Percentiles rank a stretch among this genome's conserved stretches.
phyloP scores from a whole-genome alignment of 2,329 filamentous ascomycete species.

The Verruconis gallopava region DNA sequence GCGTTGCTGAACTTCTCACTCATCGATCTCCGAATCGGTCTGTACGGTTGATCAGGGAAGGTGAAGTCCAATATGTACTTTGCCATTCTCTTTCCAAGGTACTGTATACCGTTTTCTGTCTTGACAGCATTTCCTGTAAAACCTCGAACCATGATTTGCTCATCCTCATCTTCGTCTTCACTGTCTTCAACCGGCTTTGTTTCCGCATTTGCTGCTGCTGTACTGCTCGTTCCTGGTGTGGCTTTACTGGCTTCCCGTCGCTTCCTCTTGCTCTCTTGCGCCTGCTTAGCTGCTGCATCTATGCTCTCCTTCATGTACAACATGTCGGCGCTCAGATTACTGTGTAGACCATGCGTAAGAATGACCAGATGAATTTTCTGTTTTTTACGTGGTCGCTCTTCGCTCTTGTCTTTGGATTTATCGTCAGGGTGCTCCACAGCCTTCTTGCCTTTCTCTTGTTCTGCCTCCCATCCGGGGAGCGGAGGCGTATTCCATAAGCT shows the following conservation, averaged over 20 bases:
- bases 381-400: slow-evolving; percentile 34
- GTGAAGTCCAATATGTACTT: slow-evolving; percentile 83
- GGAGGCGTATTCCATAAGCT: slow-evolving; percentile 86
- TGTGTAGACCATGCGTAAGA: slow-evolving; percentile 87
- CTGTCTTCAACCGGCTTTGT: slow-evolving; percentile 20
- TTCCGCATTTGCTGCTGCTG: slow-evolving; percentile 27
- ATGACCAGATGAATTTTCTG: slow-evolving; percentile 85
- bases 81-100: slow-evolving; percentile 84
- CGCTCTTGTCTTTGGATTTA: slow-evolving; percentile 12
- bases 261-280: slow-evolving; percentile 53
- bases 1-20: slow-evolving; percentile 34
- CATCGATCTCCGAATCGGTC: slow-evolving; percentile 50
- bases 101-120: slow-evolving; percentile 93
- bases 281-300: slow-evolving; percentile 65
- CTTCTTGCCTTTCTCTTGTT: slow-evolving; percentile 17
- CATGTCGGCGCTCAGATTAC: slow-evolving; percentile 94
- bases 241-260: slow-evolving; percentile 27
- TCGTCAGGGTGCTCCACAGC: slow-evolving; percentile 11
- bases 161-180: slow-evolving; percentile 55
- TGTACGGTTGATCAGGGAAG: slow-evolving; percentile 83
- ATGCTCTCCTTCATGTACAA: slow-evolving; percentile 95
- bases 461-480: slow-evolving; percentile 49
- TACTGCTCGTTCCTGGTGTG: slow-evolving; percentile 29
- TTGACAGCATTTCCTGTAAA: slow-evolving; percentile 81
- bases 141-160: slow-evolving; percentile 78